A percentile compares a stretch with the other conserved stretches of the same genome.
Conservation (phyloP, 2,329 filamentous ascomycete genomes). For the Arthroderma sp. region DNA sequence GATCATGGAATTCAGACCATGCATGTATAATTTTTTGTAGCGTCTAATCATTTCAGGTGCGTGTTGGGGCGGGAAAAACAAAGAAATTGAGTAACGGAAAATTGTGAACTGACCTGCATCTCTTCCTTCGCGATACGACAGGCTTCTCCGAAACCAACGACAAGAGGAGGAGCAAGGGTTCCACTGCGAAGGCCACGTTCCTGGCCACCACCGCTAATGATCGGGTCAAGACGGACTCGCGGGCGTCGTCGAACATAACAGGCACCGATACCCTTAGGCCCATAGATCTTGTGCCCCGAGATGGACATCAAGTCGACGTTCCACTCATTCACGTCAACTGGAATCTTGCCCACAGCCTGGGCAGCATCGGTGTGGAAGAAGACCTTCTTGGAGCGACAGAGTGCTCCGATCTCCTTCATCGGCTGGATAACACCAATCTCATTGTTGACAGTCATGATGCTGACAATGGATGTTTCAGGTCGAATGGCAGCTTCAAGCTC, state of each 20-base stretch:
- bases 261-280: slow-evolving; percentile 90
- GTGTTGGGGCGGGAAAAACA: slow-evolving; percentile 6
- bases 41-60: slow-evolving; percentile 57
- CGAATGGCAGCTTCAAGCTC: slow-evolving; percentile 79
- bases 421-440: slow-evolving; percentile 99
- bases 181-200: slow-evolving; percentile 90
- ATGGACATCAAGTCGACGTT: slow-evolving; percentile 98
- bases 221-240: slow-evolving; percentile 82
- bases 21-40: slow-evolving; percentile 67
- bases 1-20: slow-evolving; percentile 68
- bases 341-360: slow-evolving; percentile 97
- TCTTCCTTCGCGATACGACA: slow-evolving; percentile 85
- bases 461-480: slow-evolving; percentile 82
- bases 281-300: slow-evolving; percentile 96
- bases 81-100: slow-evolving; percentile 11
- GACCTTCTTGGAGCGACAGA: slow-evolving; percentile 82
- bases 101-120: slow-evolving; percentile 56
- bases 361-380: slow-evolving; percentile 98
- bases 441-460: slow-evolving; percentile 98
- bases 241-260: slow-evolving; percentile 90
- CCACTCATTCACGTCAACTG: slow-evolving; percentile 92
- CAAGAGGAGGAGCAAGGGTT: slow-evolving; percentile 75
- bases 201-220: slow-evolving; percentile 93
- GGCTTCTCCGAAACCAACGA: slow-evolving; percentile 89
- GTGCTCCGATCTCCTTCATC: slow-evolving; percentile 77